Evolutionary conservation across 192 early-diverging fungal genomes (phyloP).

Genomic region (Entomortierella parvispora): DNA sequence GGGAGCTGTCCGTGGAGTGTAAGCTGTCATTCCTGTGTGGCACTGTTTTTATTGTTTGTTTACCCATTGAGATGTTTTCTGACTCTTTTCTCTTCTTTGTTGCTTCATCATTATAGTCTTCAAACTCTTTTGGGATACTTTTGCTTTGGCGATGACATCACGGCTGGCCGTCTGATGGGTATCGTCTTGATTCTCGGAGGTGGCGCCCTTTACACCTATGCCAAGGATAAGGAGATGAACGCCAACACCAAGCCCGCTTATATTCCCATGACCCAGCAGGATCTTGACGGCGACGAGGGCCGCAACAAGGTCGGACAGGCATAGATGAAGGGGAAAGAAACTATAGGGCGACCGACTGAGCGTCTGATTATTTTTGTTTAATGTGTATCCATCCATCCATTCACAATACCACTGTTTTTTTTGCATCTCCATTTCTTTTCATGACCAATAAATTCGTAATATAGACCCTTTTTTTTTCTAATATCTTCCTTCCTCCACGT

Average conservation of each 20-base stretch:
- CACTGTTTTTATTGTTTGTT: slow-evolving; percentile 1
- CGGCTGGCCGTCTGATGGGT: slow-evolving; percentile 50
- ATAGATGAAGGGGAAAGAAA: too few relatives aligned
- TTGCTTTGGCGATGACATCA: slow-evolving; percentile 48
- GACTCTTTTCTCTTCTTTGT: neutral
- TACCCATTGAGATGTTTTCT: neutral
- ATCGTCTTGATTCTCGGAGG: slow-evolving; percentile 54
- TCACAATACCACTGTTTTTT: too few relatives aligned
- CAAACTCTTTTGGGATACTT: slow-evolving; percentile 53
- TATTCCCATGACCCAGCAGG: slow-evolving; percentile 50
- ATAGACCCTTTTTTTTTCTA: too few relatives aligned
- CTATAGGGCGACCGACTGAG: too few relatives aligned
- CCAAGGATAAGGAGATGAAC: slow-evolving; percentile 51
- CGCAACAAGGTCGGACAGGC: slow-evolving; percentile 22
- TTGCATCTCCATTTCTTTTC: too few relatives aligned
- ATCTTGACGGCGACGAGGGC: slow-evolving; percentile 10
- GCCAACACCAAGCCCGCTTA: slow-evolving; percentile 42
- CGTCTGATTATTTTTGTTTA: too few relatives aligned
- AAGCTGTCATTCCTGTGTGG: neutral
- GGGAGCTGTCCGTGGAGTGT: slow-evolving; percentile 68
- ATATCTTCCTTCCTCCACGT: too few relatives aligned
- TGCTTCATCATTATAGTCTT: slow-evolving; percentile 18
- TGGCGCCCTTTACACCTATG: slow-evolving; percentile 50
- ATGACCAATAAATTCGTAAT: too few relatives aligned
- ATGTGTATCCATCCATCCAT: too few relatives aligned